A percentile compares a stretch with the other conserved stretches of the same genome.
Evolutionary conservation across 2,329 filamentous ascomycete genomes (phyloP).

Genomic region (Fusarium fracticaudum): DNA sequence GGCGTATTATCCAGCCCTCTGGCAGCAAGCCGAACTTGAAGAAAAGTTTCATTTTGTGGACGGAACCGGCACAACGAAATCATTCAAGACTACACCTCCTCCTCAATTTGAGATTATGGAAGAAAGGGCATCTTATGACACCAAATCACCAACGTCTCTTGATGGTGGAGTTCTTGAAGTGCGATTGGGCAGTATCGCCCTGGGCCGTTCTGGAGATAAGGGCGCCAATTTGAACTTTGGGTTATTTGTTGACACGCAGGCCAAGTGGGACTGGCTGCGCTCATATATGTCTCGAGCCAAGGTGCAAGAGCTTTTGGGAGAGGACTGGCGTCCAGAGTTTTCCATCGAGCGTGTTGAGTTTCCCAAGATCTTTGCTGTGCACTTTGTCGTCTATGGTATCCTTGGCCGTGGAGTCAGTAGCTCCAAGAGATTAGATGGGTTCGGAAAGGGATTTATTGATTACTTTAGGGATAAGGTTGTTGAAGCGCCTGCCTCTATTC

Average conservation of each 20-base stretch:
- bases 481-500: background rate
- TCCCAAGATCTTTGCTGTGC: background rate
- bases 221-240: background rate
- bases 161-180: background rate
- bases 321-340: background rate
- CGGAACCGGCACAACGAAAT: background rate
- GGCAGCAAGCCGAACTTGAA: background rate
- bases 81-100: background rate
- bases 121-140: background rate
- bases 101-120: background rate
- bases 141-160: background rate
- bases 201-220: background rate
- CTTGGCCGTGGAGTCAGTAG: background rate
- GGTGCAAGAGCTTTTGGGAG: background rate
- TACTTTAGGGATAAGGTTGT: background rate
- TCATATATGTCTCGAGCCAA: background rate
- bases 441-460: background rate
- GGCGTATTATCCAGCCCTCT: background rate
- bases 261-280: background rate
- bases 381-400: background rate
- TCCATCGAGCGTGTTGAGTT: background rate
- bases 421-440: background rate
- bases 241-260: background rate
- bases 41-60: background rate
- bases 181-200: background rate